Evolutionary conservation across 345 rosid species (phyloP), one percentile per base, ranked within the genome.

Genomic region (Capsella bursapastoris): DNA sequence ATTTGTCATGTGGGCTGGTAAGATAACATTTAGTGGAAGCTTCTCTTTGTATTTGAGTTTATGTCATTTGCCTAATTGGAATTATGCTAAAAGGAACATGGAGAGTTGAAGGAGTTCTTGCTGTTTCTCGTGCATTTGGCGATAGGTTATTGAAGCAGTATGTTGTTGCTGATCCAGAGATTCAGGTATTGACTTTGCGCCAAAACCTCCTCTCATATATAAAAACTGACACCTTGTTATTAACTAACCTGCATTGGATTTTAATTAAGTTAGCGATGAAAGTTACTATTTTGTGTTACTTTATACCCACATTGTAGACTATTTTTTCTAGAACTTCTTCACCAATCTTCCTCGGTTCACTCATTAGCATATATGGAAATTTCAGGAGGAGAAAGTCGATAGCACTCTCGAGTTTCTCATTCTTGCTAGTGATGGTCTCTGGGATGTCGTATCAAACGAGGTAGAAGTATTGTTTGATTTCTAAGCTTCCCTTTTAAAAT

Each of bases 61-160:
- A 51, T 52, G 7, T 64, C 2, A 4, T 38, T 69, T 63, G 3
- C 59, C 8, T 50, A 40, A n/a, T 3, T 70, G 75, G 45, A 71
- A 65, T 44, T 44, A 3, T 70, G 9, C 40, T 18, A 27, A 52
- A 67, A 95, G 99, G 99, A 70, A 95, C 99, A 55, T 95, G 99
- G 99, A 88, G 99, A 83, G 99, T 95, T 63, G 99, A 97, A 57
- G 99, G 99, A 16, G 99, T 95, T 56, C 99, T 95, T 79, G 99
- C 99, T 16, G 98, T 95, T 75, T 95, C 99, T 66, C 99, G 99
- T 69, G 99, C 99, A 64, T 95, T 95, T 88, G 99, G 99, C 60
- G 99, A 92, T 80, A 82, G 94, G 77, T 89, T 89, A 68, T 79
- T 95, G 86, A 95, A 95, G 91, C 99, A 90, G 82, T 95, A 89